A percentile compares a stretch with the other conserved stretches of the same genome.
These are phyloP conservation scores for Pseudogymnoascus sp. DNA, from an alignment of 2,329 filamentous ascomycete genomes.

Conservation along the genomic window DNA sequence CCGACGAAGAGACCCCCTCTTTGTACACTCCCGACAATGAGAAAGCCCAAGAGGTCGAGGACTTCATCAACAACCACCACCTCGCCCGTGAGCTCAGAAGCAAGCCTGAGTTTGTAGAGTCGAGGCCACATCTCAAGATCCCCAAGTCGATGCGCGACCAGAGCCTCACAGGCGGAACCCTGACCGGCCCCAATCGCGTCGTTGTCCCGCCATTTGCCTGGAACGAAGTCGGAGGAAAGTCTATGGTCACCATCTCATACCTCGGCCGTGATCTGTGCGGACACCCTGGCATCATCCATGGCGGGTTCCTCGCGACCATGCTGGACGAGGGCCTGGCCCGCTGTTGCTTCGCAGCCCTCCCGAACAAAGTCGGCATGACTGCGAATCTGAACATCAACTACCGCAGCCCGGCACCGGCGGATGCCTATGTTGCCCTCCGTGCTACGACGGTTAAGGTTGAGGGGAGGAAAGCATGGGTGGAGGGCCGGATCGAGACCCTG, in stretches of 20 bases:
- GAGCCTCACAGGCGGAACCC: slow-evolving; percentile 75
- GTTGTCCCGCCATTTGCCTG: slow-evolving; percentile 77
- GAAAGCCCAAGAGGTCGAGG: slow-evolving; percentile 53
- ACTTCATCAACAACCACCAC: slow-evolving; percentile 68
- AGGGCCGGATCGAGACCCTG: slow-evolving; percentile 77
- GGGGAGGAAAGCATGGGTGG: slow-evolving; percentile 90
- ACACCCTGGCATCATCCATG: slow-evolving; percentile 85
- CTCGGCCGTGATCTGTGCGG: slow-evolving; percentile 77
- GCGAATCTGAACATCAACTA: slow-evolving; percentile 82
- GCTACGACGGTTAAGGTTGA: slow-evolving; percentile 80
- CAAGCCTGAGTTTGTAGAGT: slow-evolving; percentile 62
- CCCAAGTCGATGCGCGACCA: slow-evolving; percentile 61
- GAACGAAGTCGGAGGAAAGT: slow-evolving; percentile 61
- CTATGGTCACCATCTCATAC: slow-evolving; percentile 65
- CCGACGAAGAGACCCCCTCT: slow-evolving; percentile 65
- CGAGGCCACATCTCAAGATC: slow-evolving; percentile 81
- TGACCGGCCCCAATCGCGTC: slow-evolving; percentile 68
- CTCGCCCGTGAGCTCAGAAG: slow-evolving; percentile 62
- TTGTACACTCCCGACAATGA: slow-evolving; percentile 56
- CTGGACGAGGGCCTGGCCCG: slow-evolving; percentile 84
- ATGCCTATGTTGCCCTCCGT: slow-evolving; percentile 67
- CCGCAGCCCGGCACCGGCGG: slow-evolving; percentile 68
- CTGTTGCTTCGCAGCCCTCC: slow-evolving; percentile 81
- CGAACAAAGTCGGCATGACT: slow-evolving; percentile 79
- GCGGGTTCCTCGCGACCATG: slow-evolving; percentile 81